phyloP scores from a whole-genome alignment of 106 monocot genomes.

The Dactylorhiza incarnata region DNA sequence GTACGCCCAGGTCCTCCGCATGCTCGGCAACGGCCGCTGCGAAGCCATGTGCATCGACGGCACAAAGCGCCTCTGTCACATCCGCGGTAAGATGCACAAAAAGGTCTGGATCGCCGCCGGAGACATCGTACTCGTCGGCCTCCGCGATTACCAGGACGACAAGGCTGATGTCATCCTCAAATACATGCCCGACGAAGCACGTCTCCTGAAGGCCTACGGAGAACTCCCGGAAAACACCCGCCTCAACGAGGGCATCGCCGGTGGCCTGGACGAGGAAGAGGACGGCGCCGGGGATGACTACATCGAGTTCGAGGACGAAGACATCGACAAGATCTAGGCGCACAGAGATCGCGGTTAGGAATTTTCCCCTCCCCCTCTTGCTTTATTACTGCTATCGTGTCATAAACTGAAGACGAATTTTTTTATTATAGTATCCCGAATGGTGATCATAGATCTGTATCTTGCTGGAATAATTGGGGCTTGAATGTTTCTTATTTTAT shows the following conservation, averaged over 20 bases:
- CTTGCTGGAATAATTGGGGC: background rate
- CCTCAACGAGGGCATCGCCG: slow-evolving; percentile 25
- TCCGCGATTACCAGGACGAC: slow-evolving; percentile 25
- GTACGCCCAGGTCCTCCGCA: slow-evolving; percentile 25
- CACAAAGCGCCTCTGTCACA: slow-evolving; percentile 26
- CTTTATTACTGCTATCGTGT: background rate
- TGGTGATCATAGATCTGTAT: background rate
- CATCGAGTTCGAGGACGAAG: slow-evolving; percentile 29
- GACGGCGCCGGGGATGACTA: slow-evolving; percentile 23
- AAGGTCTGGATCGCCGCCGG: slow-evolving; percentile 32
- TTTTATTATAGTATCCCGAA: background rate
- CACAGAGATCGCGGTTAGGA: background rate
- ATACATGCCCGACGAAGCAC: slow-evolving; percentile 26
- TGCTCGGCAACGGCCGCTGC: slow-evolving; percentile 26
- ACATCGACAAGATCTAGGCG: slow-evolving; percentile 22
- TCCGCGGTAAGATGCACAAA: slow-evolving; percentile 27
- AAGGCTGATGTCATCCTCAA: slow-evolving; percentile 28
- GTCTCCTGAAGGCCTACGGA: slow-evolving; percentile 23
- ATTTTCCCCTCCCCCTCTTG: background rate
- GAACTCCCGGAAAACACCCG: slow-evolving; percentile 22
- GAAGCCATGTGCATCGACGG: slow-evolving; percentile 28
- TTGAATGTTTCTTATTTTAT: background rate
- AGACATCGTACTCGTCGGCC: slow-evolving; percentile 25
- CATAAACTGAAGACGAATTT: background rate
- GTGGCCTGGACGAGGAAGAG: slow-evolving; percentile 24